phyloP scores from a whole-genome alignment of 139 green algal genomes.

The Chlorella sorokiniana region DNA sequence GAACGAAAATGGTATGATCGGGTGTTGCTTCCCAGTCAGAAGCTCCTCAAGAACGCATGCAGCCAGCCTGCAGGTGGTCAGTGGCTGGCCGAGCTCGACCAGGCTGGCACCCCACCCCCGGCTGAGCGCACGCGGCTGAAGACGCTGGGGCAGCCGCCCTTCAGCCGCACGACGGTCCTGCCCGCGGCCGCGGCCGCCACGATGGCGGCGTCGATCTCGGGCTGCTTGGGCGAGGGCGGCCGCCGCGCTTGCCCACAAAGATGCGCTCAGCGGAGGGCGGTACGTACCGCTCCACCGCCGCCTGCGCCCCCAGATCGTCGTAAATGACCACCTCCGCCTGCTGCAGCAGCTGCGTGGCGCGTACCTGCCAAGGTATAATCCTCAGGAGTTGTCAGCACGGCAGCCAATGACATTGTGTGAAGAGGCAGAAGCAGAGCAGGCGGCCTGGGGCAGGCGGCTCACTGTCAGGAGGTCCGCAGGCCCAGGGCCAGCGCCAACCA shows the following conservation, averaged over 20 bases:
- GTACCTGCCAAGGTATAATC: not conserved
- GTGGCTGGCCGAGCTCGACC: not conserved
- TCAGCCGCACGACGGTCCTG: constrained; percentile 70
- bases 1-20: not conserved
- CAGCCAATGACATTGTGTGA: not conserved
- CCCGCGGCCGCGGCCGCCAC: constrained; percentile 31
- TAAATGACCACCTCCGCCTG: constrained; percentile 2
- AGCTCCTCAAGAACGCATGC: not conserved
- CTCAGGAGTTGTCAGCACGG: not conserved
- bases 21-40: not conserved
- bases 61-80: not conserved
- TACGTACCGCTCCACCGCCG: not conserved
- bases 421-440: not conserved
- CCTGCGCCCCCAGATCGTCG: constrained; percentile 14
- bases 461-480: constrained; percentile 24
- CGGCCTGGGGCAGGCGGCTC: not conserved
- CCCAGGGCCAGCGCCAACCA: constrained; percentile 11
- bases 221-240: constrained; percentile 10
- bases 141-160: constrained; percentile 76
- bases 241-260: constrained; percentile 22
- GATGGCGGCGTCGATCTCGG: constrained; percentile 1
- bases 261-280: not conserved
- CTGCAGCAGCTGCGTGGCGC: constrained; percentile 6
- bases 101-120: not conserved
- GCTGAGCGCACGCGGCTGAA: constrained; percentile 62